Base-by-base conservation (phyloP, 179 eudicot genomes). In the Beta macrorhiza region DNA sequence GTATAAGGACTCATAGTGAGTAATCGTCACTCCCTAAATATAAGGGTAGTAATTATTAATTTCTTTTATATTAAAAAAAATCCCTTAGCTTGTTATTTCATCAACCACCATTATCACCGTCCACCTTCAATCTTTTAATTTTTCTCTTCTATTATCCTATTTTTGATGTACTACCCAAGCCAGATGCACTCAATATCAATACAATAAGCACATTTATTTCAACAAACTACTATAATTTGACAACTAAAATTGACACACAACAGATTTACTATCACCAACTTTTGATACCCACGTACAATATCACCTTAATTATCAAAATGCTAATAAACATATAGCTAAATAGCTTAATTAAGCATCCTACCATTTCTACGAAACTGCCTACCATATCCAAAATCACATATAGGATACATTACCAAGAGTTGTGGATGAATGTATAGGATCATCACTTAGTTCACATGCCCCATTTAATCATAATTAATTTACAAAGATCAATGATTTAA, bases 311-410 rank as follows among this genome's bases (percentile, higher is more conserved):
- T 25, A 20, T 13, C 25, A 15, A 56, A 5, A 49, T 49, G 53
- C 53, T 73, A 11, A 22, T 12, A 0, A 0, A 22, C 10, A 68
- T 25, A 25, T 25, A 25, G 25, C 25, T 25, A 25, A 25, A 25
- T 5, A 53, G n/a, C 74, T 19, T 47, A 73, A 73, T 73, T 73
- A 22, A 73, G 3, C 11, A 5, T 16, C n/a, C 49, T 2, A n/a
- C 5, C 29, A 71, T 71, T 22, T 8, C 4, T 42, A 13, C 15
- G 5, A 32, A 22, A 52, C n/a, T 52, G 53, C 44, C 62, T n/a
- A 29, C 61, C 47, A 71, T 71, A 72, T 80, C 56, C 44, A 61
- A 80, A 73, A 73, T 20, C 78, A 73, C 68, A 80, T 80, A 72
- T 5, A 15, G 1, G 49, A 17, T 51, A 73, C 45, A 74, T 16